Evolutionary conservation across 805 yeast species (phyloP).

Genomic region (Pichia rugopelliculosa): DNA sequence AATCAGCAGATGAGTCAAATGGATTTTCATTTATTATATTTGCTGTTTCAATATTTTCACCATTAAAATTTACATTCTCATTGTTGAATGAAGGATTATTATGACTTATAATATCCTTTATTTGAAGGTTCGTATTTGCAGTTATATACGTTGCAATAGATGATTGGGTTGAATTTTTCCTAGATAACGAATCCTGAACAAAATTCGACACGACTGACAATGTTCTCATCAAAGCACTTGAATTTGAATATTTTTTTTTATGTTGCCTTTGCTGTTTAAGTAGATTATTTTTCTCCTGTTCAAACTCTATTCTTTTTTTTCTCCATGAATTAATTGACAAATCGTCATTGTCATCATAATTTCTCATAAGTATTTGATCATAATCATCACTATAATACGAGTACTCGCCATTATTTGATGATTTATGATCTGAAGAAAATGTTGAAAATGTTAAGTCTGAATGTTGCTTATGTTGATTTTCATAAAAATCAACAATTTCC

Average conservation of each 20-base stretch:
- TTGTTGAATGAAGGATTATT: not conserved
- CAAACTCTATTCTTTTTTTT: slow-evolving; percentile 42
- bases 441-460: slow-evolving; percentile 19
- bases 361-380: slow-evolving; percentile 19
- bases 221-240: slow-evolving; percentile 19
- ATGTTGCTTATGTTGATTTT: slow-evolving; percentile 17
- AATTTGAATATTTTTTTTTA: not conserved
- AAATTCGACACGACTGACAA: slow-evolving; percentile 25
- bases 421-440: slow-evolving; percentile 5
- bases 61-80: not conserved
- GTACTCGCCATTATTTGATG: not conserved
- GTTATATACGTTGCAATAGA: slow-evolving; percentile 22
- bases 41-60: not conserved
- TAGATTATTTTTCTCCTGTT: slow-evolving; percentile 2
- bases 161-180: slow-evolving; percentile 26
- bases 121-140: slow-evolving; percentile 7
- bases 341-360: slow-evolving; percentile 34
- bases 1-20: not conserved
- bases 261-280: slow-evolving; percentile 6
- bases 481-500: slow-evolving; percentile 28
- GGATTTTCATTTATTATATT: slow-evolving; percentile 3
- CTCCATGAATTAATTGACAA: slow-evolving; percentile 48
- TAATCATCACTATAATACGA: slow-evolving; percentile 5
- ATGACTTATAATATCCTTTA: not conserved
- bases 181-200: slow-evolving; percentile 20